Conservation (phyloP, 164 flowering plant species). For the Stephania cephalantha region DNA sequence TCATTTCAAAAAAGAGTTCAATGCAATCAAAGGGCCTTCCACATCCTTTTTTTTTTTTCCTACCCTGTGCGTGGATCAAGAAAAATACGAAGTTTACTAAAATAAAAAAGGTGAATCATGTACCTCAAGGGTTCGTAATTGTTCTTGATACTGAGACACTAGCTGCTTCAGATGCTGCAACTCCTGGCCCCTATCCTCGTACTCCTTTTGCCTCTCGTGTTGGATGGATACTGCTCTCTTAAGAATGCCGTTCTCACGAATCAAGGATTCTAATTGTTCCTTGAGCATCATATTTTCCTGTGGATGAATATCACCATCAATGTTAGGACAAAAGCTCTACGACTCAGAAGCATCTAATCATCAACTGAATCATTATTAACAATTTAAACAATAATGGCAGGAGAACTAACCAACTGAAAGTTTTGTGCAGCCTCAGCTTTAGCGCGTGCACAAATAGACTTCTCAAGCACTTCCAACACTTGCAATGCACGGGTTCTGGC, state of each 20-base stretch:
- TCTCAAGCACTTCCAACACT: constrained; percentile 63
- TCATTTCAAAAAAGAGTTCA: too few relatives aligned
- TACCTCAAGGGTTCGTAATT: constrained; percentile 73
- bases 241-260: constrained; percentile 62
- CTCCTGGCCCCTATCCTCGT: constrained; percentile 52
- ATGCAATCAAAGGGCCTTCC: too few relatives aligned
- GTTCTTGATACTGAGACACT: constrained; percentile 76
- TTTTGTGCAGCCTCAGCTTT: constrained; percentile 43
- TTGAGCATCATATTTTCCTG: constrained; percentile 55
- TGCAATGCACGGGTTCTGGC: constrained; percentile 68
- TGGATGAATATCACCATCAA: neutral
- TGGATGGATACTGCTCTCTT: constrained; percentile 82
- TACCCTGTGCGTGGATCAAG: too few relatives aligned
- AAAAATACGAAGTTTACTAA: neutral
- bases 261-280: constrained; percentile 53
- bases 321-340: constrained; percentile 9
- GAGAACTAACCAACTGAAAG: constrained; percentile 37
- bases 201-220: constrained; percentile 69
- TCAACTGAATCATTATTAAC: neutral
- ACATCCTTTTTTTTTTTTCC: too few relatives aligned
- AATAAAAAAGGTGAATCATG: neutral
- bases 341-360: constrained; percentile 1
- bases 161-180: constrained; percentile 67
- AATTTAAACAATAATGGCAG: neutral
- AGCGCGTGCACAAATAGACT: constrained; percentile 39